Percentiles rank a stretch among this genome's conserved stretches.
phyloP scores from a whole-genome alignment of 2,329 filamentous ascomycete genomes.

The Phoma herbarum region DNA sequence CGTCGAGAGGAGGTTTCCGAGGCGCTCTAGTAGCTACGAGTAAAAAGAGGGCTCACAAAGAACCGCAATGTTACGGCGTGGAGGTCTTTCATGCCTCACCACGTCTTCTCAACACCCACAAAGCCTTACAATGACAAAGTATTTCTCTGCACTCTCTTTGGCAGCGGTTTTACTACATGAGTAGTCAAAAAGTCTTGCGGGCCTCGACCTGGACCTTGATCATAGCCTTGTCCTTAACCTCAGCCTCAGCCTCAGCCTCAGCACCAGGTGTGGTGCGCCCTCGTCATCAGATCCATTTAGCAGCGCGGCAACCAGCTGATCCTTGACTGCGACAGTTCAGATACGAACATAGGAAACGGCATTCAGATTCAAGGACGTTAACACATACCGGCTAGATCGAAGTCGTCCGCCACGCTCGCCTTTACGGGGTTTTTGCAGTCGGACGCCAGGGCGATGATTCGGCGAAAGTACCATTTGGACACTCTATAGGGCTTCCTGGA shows the following conservation, averaged over 20 bases:
- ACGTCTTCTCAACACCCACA: neutral
- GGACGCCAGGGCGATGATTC: neutral
- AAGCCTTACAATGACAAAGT: neutral
- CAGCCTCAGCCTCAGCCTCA: neutral
- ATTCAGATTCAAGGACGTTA: neutral
- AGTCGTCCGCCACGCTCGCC: neutral
- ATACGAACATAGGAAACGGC: neutral
- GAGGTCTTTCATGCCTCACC: neutral
- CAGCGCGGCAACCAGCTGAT: neutral
- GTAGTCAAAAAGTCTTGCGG: slow-evolving; percentile 3
- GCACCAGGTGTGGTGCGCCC: neutral
- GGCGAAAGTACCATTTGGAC: neutral
- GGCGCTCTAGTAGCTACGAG: neutral
- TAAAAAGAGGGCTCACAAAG: neutral
- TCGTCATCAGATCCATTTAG: neutral
- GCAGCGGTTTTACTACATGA: neutral
- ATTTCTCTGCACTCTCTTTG: neutral
- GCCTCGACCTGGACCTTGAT: neutral
- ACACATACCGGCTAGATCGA: neutral
- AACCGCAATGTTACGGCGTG: neutral
- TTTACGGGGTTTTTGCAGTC: neutral
- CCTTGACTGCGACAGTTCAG: neutral
- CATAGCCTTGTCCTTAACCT: neutral
- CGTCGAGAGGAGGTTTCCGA: neutral
- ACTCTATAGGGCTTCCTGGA: neutral